Base-by-base conservation (phyloP, 495 filamentous ascomycete genomes). In the Talaromyces proteolyticus region DNA sequence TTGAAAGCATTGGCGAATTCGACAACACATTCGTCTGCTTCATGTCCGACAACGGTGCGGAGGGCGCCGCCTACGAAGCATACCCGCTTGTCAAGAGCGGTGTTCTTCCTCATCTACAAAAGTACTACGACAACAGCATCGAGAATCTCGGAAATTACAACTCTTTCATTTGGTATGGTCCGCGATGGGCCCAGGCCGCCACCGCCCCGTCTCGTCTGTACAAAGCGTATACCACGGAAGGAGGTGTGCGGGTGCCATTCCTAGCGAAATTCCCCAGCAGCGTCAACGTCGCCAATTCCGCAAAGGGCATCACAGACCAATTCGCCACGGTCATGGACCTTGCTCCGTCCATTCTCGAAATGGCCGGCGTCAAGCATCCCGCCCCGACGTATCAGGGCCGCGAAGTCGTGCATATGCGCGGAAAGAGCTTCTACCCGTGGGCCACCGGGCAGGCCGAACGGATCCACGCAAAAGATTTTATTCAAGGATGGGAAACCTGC, bases 281-380 rank as follows among this genome's bases (percentile, higher is more conserved):
- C 45, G 57, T 59, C 22, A 54, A 61, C 8, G 50, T 50, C 1
- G 49, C 60, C 39, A 45, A 55, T 22, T 55, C 60, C 7, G 57
- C 54, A 18, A 54, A 58, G 20, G 57, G 67, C 6, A 74, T 85
- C 53, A 79, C 72, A 4, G 67, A 79, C 56, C 62, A 71, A 39
- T 85, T 83, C 64, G 70, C 73, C 22, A 86, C 78, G 0, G 77
- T 85, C 47, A 85, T 85, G 81, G 82, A 86, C 56, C 62, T 84
- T 2, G 75, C 75, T 14, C 81, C 79, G 2, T 80, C 76, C 2
- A 74, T 85, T 50, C 64, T 86, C 22, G 71, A 82, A 21, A 76
- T 85, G 67, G 82, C 79, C 0, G 80, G 80, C 22, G 65, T 84
- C 11, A 59, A 67, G 12, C 22, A 19, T 7, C 81, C 81, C 0